Conservation (phyloP, 192 early-diverging fungal genomes). For the Podila clonocystis region DNA sequence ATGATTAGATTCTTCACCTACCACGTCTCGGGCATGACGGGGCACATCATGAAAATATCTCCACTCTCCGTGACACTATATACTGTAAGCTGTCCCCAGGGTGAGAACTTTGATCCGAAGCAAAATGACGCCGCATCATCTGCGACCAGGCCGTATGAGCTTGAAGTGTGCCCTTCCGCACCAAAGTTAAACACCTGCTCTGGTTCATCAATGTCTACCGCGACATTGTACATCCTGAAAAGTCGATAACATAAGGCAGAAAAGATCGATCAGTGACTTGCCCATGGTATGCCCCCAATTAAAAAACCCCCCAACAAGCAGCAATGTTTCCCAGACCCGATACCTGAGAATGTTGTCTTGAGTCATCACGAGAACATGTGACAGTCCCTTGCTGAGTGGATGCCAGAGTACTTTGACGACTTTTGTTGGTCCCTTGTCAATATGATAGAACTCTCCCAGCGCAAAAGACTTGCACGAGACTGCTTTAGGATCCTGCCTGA, state of each 20-base stretch:
- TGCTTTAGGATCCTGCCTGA: constrained; percentile 24
- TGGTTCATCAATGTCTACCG: constrained; percentile 65
- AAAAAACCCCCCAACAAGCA: not conserved
- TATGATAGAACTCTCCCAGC: constrained; percentile 49
- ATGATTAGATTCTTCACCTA: constrained; percentile 18
- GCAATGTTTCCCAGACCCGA: not conserved
- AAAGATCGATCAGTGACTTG: too few species aligned
- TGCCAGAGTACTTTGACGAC: constrained; percentile 84
- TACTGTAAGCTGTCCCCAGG: constrained; percentile 77
- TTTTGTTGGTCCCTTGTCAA: constrained; percentile 49
- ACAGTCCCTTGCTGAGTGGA: constrained; percentile 72
- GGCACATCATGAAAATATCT: constrained; percentile 80
- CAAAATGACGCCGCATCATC: constrained; percentile 58
- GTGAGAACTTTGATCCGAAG: constrained; percentile 55
- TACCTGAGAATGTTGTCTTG: constrained; percentile 70
- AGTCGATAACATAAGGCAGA: not conserved
- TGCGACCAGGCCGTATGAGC: constrained; percentile 52
- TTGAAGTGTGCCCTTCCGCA: constrained; percentile 18
- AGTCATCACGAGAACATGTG: constrained; percentile 77
- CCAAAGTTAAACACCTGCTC: constrained; percentile 73
- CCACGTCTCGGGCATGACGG: constrained; percentile 76
- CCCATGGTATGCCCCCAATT: not conserved
- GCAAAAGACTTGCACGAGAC: constrained; percentile 42
- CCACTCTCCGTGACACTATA: constrained; percentile 78
- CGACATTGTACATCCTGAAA: constrained; percentile 75